A percentile compares a stretch with the other conserved stretches of the same genome.
phyloP scores from a whole-genome alignment of 306 rosid species.

The Medicago ruthenica region DNA sequence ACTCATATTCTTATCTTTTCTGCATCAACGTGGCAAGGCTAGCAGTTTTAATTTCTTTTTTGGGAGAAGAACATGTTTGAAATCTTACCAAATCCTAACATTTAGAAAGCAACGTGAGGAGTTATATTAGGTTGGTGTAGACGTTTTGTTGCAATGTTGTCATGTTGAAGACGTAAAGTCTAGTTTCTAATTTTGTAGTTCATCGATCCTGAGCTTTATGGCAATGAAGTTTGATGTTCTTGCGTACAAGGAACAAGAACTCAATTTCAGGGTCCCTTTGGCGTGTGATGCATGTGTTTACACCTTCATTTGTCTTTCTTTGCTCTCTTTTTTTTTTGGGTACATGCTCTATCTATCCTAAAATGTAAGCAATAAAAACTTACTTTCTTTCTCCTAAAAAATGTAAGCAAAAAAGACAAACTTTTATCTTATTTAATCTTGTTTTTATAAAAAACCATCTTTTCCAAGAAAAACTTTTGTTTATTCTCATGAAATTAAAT shows the following conservation, averaged over 20 bases:
- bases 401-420: no score
- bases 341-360: no score
- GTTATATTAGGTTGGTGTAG: slow-evolving; percentile 5
- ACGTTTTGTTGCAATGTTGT: slow-evolving; percentile 5
- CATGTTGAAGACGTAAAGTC: slow-evolving; percentile 41
- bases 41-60: not conserved
- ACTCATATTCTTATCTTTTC: not conserved
- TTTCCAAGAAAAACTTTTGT: no score
- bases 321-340: no score
- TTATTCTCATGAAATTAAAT: no score
- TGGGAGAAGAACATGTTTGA: slow-evolving; percentile 12
- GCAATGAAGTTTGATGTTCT: slow-evolving; percentile 29
- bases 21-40: slow-evolving; percentile 19
- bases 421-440: no score
- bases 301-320: not conserved
- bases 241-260: slow-evolving; percentile 37
- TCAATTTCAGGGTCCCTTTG: slow-evolving; percentile 1
- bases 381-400: no score
- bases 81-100: slow-evolving; percentile 2
- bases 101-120: not conserved
- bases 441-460: no score
- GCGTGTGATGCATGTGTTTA: not conserved
- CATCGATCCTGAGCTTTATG: slow-evolving; percentile 2
- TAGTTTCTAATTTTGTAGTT: not conserved
- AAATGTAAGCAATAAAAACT: no score